phyloP scores from a whole-genome alignment of 345 rosid genomes.

The Gossypioides kirkii region DNA sequence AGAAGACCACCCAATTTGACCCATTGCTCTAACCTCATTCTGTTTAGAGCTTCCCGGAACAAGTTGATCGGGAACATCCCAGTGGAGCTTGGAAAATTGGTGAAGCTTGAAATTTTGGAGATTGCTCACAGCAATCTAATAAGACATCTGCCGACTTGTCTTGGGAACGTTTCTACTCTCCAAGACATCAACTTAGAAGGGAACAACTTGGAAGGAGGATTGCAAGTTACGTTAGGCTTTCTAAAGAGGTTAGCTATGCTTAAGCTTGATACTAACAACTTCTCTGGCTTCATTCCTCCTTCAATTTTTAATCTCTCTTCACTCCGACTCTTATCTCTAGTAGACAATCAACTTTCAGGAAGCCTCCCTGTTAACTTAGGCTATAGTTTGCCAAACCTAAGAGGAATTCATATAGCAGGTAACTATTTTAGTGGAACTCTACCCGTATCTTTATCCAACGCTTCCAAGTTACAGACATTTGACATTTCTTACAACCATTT shows the following conservation, averaged over 20 bases:
- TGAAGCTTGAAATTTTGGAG: fast-evolving
- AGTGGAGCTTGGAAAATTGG: background rate
- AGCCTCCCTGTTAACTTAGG: constrained; percentile 6
- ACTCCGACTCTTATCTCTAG: fast-evolving
- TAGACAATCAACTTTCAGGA: background rate
- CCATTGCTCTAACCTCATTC: background rate
- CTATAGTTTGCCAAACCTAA: constrained; percentile 16
- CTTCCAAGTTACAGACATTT: background rate
- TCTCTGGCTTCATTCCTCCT: constrained; percentile 16
- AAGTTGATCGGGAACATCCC: constrained; percentile 1
- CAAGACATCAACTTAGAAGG: fast-evolving
- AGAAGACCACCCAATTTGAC: constrained; percentile 19
- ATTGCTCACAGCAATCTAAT: background rate
- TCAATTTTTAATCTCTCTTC: constrained; percentile 18
- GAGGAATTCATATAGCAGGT: fast-evolving
- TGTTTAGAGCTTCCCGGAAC: fast-evolving
- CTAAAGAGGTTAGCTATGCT: background rate
- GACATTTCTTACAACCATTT: background rate
- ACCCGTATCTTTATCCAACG: constrained; percentile 25
- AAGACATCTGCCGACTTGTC: constrained; percentile 7
- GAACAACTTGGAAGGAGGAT: background rate
- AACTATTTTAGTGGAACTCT: constrained; percentile 21
- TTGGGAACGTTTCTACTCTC: constrained; percentile 21
- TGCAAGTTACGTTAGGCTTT: background rate
- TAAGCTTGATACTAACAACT: fast-evolving